Evolutionary conservation across 2,329 filamentous ascomycete genomes (phyloP), one percentile per base, ranked within the genome.

Genomic region (Emmonsiellopsis sp.): DNA sequence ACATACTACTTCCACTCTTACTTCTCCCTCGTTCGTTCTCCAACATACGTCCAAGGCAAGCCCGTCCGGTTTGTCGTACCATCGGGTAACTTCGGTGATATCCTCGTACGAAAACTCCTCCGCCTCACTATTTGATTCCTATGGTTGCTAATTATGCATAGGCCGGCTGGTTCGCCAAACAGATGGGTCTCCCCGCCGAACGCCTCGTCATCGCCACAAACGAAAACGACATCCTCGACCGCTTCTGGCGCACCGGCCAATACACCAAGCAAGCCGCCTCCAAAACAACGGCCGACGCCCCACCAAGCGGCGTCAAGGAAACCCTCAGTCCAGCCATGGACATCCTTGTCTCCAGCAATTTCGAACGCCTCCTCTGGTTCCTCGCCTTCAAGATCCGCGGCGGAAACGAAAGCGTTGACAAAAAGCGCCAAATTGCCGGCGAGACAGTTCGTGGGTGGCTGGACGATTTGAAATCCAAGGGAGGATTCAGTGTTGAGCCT

Each of bases 1-100:
- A 89, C 89, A 56, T 97, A 95, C 79, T 98, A 95, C 78, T 95
- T 96, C 77, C 79, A 93, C 71, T 84, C 93, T 10, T 97, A 97
- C 78, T 95, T 96, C 73, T 76, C 84, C 11, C 83, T 98, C 35
- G 79, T 77, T 41, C 76, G 79, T 50, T 81, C 81, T 3, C 65
- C 79, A 0, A 70, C 74, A 13, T 86, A 86, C 69, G 79, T 82
- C 54, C 64, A 85, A 26, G 81, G 79, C 4, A 60, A 61, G 11
- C 63, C 63, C 60, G 79, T 93, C 40, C 85, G 91, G 56, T 95
- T 91, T 64, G 87, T 95, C 7, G 89, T 95, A 0, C 93, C 93
- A 2, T 94, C 91, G 0, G 93, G 93, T 53, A 97, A 98, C 77
- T 98, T 98, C 71, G 89, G 93, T 57, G 89, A 97, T 67, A 90